Conservation (phyloP, 768 basidiomycete species). For the Tylopilus vinaceipallidus region DNA sequence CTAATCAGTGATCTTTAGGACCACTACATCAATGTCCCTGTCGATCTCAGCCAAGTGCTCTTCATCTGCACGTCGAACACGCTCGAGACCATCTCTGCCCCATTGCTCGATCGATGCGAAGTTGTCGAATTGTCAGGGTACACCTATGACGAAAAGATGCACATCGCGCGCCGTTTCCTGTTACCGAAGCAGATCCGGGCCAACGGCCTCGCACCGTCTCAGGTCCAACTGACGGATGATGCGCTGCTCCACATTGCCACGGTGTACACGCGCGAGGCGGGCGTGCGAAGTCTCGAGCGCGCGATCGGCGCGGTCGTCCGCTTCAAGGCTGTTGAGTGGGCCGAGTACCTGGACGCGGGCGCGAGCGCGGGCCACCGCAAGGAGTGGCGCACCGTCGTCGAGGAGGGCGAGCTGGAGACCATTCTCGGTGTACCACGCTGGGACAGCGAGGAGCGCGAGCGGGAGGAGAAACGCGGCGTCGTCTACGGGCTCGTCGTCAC, state of each 20-base stretch:
- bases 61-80: slow-evolving; percentile 94
- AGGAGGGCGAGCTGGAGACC: slow-evolving; percentile 70
- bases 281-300: slow-evolving; percentile 87
- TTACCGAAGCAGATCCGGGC: slow-evolving; percentile 83
- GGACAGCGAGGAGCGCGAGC: slow-evolving; percentile 77
- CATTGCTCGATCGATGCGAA: slow-evolving; percentile 88
- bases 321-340: slow-evolving; percentile 90
- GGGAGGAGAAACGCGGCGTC: slow-evolving; percentile 71
- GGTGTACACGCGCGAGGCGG: slow-evolving; percentile 86
- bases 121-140: slow-evolving; percentile 82
- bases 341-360: slow-evolving; percentile 49
- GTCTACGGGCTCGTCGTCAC: slow-evolving; percentile 89
- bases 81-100: slow-evolving; percentile 84
- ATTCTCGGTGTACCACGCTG: slow-evolving; percentile 80
- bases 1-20: slow-evolving; percentile 48
- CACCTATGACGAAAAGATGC: slow-evolving; percentile 88
- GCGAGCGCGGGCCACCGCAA: slow-evolving; percentile 21
- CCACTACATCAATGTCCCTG: slow-evolving; percentile 87
- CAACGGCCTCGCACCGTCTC: slow-evolving; percentile 65
- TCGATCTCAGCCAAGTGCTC: slow-evolving; percentile 84
- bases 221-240: slow-evolving; percentile 65
- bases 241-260: slow-evolving; percentile 72
- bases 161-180: slow-evolving; percentile 84
- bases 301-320: slow-evolving; percentile 87
- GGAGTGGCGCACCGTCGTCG: slow-evolving; percentile 59